Evolutionary conservation across 768 basidiomycete species (phyloP), one percentile per base, ranked within the genome.

Genomic region (Exidia glandulosa): DNA sequence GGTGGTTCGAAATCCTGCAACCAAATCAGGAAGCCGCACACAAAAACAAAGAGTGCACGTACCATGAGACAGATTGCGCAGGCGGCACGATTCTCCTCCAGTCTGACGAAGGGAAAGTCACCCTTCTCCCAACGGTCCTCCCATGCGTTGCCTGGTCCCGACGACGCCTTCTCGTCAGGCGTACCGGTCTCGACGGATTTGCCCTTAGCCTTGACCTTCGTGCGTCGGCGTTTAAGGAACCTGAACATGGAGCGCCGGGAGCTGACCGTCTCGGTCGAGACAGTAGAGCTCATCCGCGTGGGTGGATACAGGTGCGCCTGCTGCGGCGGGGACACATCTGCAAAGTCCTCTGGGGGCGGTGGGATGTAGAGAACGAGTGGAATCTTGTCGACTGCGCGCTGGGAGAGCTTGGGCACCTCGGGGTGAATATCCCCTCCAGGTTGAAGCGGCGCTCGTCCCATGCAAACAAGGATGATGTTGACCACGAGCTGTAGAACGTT

Each of bases 361-460:
- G 89, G 89, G 37, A 93, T 91, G 71, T 91, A 93, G 63, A 90
- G 80, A 30, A 91, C 90, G 25, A 92, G 78, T 1, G 90, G 90
- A 37, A 93, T 91, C 56, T 79, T 79, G 59, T 91, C 87, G 27
- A 93, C 88, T 7, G 85, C 73, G 5, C 82, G 73, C 67, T 82
- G 84, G 1, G 88, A 75, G 7, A 92, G 73, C 67, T 90, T 89
- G 4, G 82, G 85, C 41, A 91, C 81, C 56, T 91, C 88, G 10
- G 87, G 88, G 60, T 84, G 85, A 69, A 91, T 87, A 68, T 81
- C 77, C 59, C 79, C 76, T 7, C 86, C 85, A 60, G 84, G 83
- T 68, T 88, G 88, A 37, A 90, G 69, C 2, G 90, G 90, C 66
- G 89, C 88, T 25, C 89, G 81, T 2, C 90, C 90, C 23, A 90